Percentiles rank a stretch among this genome's conserved stretches.
phyloP scores from a whole-genome alignment of 345 rosid genomes.

The Atalantia buxifolia region DNA sequence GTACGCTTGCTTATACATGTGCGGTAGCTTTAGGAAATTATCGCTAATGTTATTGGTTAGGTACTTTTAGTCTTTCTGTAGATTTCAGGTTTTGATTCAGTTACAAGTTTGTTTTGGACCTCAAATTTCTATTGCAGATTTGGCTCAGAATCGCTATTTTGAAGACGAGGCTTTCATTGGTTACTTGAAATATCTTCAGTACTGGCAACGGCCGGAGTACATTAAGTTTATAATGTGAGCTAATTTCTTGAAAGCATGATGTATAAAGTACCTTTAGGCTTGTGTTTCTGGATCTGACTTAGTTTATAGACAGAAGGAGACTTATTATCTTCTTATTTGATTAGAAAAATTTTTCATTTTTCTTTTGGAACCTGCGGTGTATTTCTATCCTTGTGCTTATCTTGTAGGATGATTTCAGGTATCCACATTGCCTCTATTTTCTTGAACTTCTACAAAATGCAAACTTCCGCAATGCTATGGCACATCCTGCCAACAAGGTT shows the following conservation, averaged over 20 bases:
- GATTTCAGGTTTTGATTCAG: background rate
- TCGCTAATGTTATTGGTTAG: background rate
- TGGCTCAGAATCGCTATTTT: slow-evolving; percentile 98
- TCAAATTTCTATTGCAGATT: slow-evolving; percentile 20
- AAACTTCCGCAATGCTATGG: slow-evolving; percentile 91
- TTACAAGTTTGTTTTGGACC: background rate
- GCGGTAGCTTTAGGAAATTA: background rate
- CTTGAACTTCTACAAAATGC: slow-evolving; percentile 96
- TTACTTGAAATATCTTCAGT: slow-evolving; percentile 92
- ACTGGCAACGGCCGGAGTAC: slow-evolving; percentile 95
- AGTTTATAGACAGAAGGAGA: background rate
- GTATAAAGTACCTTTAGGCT: background rate
- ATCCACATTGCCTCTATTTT: slow-evolving; percentile 91
- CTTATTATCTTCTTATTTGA: background rate
- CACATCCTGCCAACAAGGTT: slow-evolving; percentile 97
- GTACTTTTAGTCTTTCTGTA: background rate
- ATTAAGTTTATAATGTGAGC: slow-evolving; percentile 88
- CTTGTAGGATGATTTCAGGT: slow-evolving; percentile 53
- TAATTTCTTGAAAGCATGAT: background rate
- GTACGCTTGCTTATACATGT: background rate
- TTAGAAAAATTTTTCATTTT: background rate
- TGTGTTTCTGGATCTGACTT: background rate
- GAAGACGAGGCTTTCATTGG: slow-evolving; percentile 97
- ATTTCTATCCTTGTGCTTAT: slow-evolving; percentile 18
- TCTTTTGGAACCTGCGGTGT: background rate